These are phyloP conservation scores for Nakazawaea laoshanensis DNA, from an alignment of 805 yeast species.

Conservation along the genomic window DNA sequence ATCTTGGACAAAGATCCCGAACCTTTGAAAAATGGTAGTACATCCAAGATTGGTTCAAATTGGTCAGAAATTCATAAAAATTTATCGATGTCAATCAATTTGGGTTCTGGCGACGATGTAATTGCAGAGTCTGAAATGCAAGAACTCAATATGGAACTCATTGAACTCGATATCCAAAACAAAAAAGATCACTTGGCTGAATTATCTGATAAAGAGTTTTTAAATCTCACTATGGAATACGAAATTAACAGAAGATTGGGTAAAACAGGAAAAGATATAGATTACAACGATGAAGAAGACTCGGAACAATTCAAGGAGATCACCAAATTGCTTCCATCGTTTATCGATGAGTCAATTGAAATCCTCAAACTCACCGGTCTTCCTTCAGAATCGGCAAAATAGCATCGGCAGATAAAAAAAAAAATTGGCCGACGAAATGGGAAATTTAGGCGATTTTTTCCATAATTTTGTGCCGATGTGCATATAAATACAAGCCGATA, in stretches of 20 bases:
- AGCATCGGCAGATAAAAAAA: too few species aligned
- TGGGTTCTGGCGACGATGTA: conserved; percentile 11
- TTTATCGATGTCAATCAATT: conserved; percentile 18
- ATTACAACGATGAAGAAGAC: conserved; percentile 8
- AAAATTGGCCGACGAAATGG: too few species aligned
- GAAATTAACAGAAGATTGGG: conserved; percentile 5
- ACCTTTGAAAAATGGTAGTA: not conserved
- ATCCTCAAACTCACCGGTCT: not conserved
- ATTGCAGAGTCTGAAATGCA: conserved; percentile 23
- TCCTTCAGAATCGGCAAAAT: too few species aligned
- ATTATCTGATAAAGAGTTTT: conserved; percentile 2
- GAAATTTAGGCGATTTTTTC: too few species aligned
- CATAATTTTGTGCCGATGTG: too few species aligned
- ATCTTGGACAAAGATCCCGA: conserved; percentile 15
- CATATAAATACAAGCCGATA: too few species aligned
- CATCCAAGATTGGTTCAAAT: conserved; percentile 20
- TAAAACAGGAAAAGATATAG: not conserved
- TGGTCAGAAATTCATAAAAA: conserved; percentile 37
- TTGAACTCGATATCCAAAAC: conserved; percentile 7
- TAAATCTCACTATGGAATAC: conserved; percentile 3
- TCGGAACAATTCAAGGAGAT: conserved; percentile 4
- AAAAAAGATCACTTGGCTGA: conserved; percentile 1
- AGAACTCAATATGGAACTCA: conserved; percentile 31
- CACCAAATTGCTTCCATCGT: conserved; percentile 2
- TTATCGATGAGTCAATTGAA: not conserved